Percentiles rank a stretch among this genome's conserved stretches.
Conservation (phyloP, 805 yeast genomes). For the Kregervanrija pseudodelftensis region DNA sequence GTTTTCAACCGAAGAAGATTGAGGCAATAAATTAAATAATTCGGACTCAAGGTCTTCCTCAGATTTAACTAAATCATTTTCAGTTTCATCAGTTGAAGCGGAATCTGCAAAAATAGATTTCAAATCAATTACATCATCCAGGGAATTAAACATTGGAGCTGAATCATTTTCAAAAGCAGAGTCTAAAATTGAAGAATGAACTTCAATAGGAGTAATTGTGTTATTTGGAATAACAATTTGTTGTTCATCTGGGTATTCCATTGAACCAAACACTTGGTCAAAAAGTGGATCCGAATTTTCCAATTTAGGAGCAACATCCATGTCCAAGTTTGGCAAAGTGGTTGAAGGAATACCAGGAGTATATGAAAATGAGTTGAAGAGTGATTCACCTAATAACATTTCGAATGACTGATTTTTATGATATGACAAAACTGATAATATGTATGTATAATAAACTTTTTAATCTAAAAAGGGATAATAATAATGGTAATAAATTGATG, state of each 20-base stretch:
- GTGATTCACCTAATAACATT: slow-evolving; percentile 29
- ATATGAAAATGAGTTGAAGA: slow-evolving; percentile 20
- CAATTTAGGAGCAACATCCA: slow-evolving; percentile 4
- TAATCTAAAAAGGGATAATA: neutral
- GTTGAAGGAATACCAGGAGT: neutral
- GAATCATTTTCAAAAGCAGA: slow-evolving; percentile 44
- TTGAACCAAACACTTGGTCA: slow-evolving; percentile 1
- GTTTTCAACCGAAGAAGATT: neutral
- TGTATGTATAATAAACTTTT: neutral
- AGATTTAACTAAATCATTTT: slow-evolving; percentile 1
- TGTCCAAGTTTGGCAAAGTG: neutral
- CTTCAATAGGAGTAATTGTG: slow-evolving; percentile 42
- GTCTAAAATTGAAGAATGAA: slow-evolving; percentile 46
- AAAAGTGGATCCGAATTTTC: slow-evolving; percentile 5
- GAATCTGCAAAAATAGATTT: slow-evolving; percentile 2
- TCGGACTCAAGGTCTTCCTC: slow-evolving; percentile 4
- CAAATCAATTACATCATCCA: slow-evolving; percentile 9
- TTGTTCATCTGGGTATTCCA: neutral
- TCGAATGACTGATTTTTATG: slow-evolving; percentile 11
- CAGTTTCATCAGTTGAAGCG: neutral
- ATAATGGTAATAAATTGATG: slow-evolving; percentile 4
- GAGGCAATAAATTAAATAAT: neutral
- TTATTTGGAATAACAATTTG: neutral
- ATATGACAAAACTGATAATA: neutral
- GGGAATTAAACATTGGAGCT: slow-evolving; percentile 53